A percentile compares a stretch with the other conserved stretches of the same genome.
These are phyloP conservation scores for rapeseed (Brassica napus) DNA, from an alignment of 345 rosid genomes.

Conservation along the genomic window DNA sequence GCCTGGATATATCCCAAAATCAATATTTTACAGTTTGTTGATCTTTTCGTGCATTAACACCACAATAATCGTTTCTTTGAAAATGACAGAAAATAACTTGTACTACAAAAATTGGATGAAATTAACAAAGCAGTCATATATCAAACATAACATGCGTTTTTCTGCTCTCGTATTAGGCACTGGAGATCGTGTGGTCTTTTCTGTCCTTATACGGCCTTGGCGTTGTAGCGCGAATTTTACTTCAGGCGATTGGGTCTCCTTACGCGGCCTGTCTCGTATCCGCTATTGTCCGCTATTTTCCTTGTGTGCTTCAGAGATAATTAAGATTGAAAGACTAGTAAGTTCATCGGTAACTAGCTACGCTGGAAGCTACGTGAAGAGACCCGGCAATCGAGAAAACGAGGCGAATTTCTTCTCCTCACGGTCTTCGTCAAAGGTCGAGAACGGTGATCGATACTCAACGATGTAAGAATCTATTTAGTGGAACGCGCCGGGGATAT, in stretches of 20 bases:
- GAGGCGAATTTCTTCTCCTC: neutral
- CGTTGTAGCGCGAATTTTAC: neutral
- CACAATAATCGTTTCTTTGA: no score
- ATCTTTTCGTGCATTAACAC: no score
- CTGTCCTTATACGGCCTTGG: neutral
- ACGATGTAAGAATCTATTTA: neutral
- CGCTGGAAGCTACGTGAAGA: neutral
- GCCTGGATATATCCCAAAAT: no score
- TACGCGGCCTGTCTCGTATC: neutral
- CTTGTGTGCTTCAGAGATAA: neutral
- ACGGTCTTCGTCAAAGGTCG: neutral
- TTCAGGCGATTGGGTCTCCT: neutral
- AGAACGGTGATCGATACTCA: neutral
- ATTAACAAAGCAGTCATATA: no score
- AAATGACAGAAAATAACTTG: no score
- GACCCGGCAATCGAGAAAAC: neutral
- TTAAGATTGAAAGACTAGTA: neutral
- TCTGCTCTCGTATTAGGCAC: neutral
- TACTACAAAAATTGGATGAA: no score
- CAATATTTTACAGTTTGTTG: no score
- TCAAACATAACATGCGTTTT: neutral
- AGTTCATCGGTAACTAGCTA: neutral
- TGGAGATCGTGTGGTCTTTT: neutral
- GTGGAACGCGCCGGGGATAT: neutral
- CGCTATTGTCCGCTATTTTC: neutral